Percentiles rank a stretch among this genome's conserved stretches.
phyloP scores from a whole-genome alignment of 768 basidiomycete genomes.

The Austroboletus eburneus region DNA sequence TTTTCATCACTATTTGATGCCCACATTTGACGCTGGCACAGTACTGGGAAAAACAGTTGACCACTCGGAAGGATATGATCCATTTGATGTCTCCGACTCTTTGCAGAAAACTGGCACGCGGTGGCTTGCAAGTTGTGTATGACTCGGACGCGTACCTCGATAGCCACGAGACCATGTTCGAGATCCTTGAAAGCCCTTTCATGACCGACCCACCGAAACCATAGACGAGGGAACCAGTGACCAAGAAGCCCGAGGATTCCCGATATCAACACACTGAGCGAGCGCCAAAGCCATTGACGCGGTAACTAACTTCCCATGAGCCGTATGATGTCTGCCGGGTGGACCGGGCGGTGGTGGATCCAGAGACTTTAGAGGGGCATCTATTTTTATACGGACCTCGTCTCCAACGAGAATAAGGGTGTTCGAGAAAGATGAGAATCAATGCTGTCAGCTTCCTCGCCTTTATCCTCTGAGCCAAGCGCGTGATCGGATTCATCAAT shows the following conservation, averaged over 20 bases:
- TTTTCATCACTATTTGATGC: conserved; percentile 33
- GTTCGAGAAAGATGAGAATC: no score
- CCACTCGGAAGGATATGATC: conserved; percentile 74
- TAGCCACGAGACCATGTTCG: conserved; percentile 70
- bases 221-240: conserved; percentile 89
- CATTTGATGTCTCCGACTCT: conserved; percentile 71
- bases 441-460: no score
- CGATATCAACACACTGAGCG: conserved; percentile 59
- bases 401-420: conserved; percentile 40
- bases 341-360: conserved; percentile 77
- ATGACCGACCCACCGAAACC: conserved; percentile 82
- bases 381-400: conserved; percentile 81
- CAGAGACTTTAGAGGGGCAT: conserved; percentile 53
- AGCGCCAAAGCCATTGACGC: conserved; percentile 67
- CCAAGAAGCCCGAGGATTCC: conserved; percentile 79
- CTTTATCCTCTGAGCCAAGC: no score
- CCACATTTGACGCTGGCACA: conserved; percentile 18
- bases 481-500: no score
- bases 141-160: conserved; percentile 67
- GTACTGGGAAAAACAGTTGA: conserved; percentile 70
- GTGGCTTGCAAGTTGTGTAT: conserved; percentile 15
- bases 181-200: conserved; percentile 80
- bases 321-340: conserved; percentile 76
- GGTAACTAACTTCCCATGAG: conserved; percentile 79
- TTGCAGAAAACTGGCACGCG: conserved; percentile 64